Percentiles rank a stretch among this genome's conserved stretches.
Evolutionary conservation across 495 filamentous ascomycete genomes (phyloP).

Genomic region (Saxophila tyrrhenica): DNA sequence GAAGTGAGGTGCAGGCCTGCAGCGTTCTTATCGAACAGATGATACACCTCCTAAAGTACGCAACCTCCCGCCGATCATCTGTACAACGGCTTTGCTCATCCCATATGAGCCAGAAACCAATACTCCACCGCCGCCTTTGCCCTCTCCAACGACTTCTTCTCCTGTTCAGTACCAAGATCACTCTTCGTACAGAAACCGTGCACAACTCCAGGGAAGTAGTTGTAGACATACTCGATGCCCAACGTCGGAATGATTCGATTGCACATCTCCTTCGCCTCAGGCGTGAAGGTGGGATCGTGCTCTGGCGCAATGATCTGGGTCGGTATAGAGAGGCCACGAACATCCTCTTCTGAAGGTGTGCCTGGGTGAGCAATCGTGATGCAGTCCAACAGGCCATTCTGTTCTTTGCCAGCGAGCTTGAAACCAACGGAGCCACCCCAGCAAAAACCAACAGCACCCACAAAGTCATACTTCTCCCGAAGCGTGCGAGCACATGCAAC

Average conservation of each 20-base stretch:
- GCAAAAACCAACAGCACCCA: slow-evolving; percentile 51
- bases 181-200: slow-evolving; percentile 31
- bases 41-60: no score
- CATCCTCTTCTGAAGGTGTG: slow-evolving; percentile 36
- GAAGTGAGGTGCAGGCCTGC: no score
- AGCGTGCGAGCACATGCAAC: slow-evolving; percentile 38
- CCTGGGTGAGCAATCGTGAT: slow-evolving; percentile 45
- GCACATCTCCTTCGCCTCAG: slow-evolving; percentile 41
- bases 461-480: slow-evolving; percentile 23
- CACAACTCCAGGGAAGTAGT: slow-evolving; percentile 42
- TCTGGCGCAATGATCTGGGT: slow-evolving; percentile 50
- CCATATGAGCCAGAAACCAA: background rate
- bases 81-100: no score
- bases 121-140: background rate
- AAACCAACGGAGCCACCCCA: slow-evolving; percentile 48
- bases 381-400: slow-evolving; percentile 40
- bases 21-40: no score
- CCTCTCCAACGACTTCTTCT: background rate
- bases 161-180: background rate
- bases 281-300: slow-evolving; percentile 35
- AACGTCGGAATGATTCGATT: slow-evolving; percentile 34
- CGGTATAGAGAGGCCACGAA: slow-evolving; percentile 42
- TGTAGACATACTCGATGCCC: slow-evolving; percentile 40
- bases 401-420: slow-evolving; percentile 35
- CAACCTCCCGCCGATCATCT: no score